Base-by-base conservation (phyloP, 495 filamentous ascomycete genomes). In the Cercophora scortea region DNA sequence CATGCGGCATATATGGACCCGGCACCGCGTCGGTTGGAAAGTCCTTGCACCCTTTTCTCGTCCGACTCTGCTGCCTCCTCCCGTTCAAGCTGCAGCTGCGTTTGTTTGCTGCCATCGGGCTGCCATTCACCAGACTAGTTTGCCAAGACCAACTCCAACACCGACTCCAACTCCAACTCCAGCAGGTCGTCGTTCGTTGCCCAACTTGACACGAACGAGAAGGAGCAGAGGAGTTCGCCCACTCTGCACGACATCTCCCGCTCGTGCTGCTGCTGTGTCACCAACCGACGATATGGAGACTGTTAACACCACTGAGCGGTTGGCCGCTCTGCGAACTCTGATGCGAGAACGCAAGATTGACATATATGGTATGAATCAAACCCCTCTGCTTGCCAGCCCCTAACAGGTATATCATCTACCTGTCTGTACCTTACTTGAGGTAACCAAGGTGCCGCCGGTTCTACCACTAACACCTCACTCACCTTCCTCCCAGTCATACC, bases 271-370 rank as follows among this genome's bases (percentile, higher is more conserved):
- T 38, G 36, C 36, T 38, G 33, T 16, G 39, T 49, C 34, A 18
- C 43, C 11, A 10, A 38, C 13, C 34, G 54, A 76, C 72, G 81
- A 88, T 13, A 96, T 96, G 89, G 88, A 81, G 65, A 85, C 80
- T 39, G 86, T 96, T 56, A 73, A 94, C 70, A 95, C 92, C 16
- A 84, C 82, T 45, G 74, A 82, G 49, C 87, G 92, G 53, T 78
- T 99, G 57, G 66, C 80, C 54, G 75, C 78, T 64, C 76, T 99
- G 59, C 80, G 94, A 63, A 74, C 86, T 63, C 74, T 96, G 61
- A 99, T 99, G 94, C 85, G 83, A 71, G 75, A 89, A 68, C 73
- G 85, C 59, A 85, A 89, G 51, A 77, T 99, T 41, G 91, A 97
- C 70, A 78, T 97, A 51, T 99, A 99, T 73, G 87, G 94, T 97